Conservation (phyloP, 352 stramenopile species). For the Phytophthora idaei region DNA sequence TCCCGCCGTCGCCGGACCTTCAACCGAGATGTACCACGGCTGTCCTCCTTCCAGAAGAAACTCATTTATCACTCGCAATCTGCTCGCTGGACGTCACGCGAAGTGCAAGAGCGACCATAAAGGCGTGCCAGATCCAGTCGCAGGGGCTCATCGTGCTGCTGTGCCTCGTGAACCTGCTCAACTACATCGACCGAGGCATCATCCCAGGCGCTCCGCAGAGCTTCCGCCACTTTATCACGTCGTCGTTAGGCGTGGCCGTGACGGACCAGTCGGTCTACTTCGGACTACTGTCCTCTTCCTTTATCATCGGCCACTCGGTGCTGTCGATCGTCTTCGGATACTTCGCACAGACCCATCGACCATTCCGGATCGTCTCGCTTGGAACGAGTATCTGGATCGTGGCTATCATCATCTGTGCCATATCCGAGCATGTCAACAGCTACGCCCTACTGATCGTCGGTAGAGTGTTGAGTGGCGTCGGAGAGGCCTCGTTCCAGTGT, state of each 20-base stretch:
- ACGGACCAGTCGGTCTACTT: conserved; percentile 58
- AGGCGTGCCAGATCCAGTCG: conserved; percentile 29
- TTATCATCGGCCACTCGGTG: conserved; percentile 90
- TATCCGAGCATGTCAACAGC: conserved; percentile 58
- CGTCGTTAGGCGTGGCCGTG: conserved; percentile 42
- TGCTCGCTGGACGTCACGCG: conserved; percentile 4
- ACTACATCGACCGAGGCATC: conserved; percentile 95
- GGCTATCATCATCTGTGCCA: conserved; percentile 69
- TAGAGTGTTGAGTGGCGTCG: conserved; percentile 79
- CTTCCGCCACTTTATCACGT: conserved; percentile 83
- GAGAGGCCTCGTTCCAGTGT: conserved; percentile 88
- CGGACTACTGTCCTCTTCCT: conserved; percentile 77
- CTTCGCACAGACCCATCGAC: conserved; percentile 69
- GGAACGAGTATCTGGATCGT: conserved; percentile 83
- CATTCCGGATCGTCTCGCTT: conserved; percentile 77
- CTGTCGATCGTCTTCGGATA: conserved; percentile 84
- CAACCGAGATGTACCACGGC: conserved; percentile 19
- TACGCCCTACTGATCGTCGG: conserved; percentile 81
- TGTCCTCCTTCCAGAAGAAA: conserved; percentile 5
- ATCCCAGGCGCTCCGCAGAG: conserved; percentile 84
- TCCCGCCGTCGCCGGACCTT: conserved; percentile 8
- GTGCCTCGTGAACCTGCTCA: conserved; percentile 91
- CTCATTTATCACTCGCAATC: conserved; percentile 15
- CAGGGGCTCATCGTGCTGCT: conserved; percentile 74
- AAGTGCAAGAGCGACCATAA: conserved; percentile 14